These are phyloP conservation scores for Aspergillus udagawae DNA, from an alignment of 2,329 filamentous ascomycete genomes.

Conservation along the genomic window DNA sequence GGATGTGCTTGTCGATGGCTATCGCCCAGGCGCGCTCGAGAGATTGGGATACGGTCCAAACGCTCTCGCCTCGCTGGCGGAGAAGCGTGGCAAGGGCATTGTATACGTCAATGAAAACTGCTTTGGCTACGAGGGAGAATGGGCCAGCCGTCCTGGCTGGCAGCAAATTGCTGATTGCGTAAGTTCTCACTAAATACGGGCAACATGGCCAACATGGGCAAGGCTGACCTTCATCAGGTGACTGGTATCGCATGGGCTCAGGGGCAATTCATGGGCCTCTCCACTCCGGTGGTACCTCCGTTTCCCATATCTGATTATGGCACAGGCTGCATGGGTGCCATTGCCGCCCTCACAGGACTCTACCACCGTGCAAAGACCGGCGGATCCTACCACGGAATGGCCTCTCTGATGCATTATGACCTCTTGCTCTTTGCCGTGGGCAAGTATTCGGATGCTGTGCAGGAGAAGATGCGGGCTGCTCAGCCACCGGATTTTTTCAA, in stretches of 20 bases:
- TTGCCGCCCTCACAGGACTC: slow-evolving; percentile 62
- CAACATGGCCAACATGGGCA: neutral
- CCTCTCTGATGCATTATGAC: slow-evolving; percentile 65
- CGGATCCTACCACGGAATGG: slow-evolving; percentile 63
- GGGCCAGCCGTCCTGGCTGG: slow-evolving; percentile 63
- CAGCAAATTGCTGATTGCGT: slow-evolving; percentile 67
- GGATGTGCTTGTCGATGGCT: slow-evolving; percentile 66
- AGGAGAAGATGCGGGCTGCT: slow-evolving; percentile 48
- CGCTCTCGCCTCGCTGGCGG: slow-evolving; percentile 51
- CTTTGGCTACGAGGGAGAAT: slow-evolving; percentile 62
- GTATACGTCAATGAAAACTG: slow-evolving; percentile 69
- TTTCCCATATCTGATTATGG: slow-evolving; percentile 61
- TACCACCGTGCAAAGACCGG: slow-evolving; percentile 59
- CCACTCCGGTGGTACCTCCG: slow-evolving; percentile 39
- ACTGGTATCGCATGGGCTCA: slow-evolving; percentile 41
- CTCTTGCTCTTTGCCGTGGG: slow-evolving; percentile 61
- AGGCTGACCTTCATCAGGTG: slow-evolving; percentile 25
- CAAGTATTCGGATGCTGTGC: slow-evolving; percentile 51
- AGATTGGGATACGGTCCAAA: slow-evolving; percentile 60
- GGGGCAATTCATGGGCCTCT: slow-evolving; percentile 39
- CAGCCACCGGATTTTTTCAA: slow-evolving; percentile 53
- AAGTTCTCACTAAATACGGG: slow-evolving; percentile 24
- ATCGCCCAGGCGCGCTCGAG: slow-evolving; percentile 62
- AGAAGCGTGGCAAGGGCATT: slow-evolving; percentile 56
- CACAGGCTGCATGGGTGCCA: slow-evolving; percentile 67